phyloP scores from a whole-genome alignment of 176 grass and related monocot species.

The Carex littledalei region DNA sequence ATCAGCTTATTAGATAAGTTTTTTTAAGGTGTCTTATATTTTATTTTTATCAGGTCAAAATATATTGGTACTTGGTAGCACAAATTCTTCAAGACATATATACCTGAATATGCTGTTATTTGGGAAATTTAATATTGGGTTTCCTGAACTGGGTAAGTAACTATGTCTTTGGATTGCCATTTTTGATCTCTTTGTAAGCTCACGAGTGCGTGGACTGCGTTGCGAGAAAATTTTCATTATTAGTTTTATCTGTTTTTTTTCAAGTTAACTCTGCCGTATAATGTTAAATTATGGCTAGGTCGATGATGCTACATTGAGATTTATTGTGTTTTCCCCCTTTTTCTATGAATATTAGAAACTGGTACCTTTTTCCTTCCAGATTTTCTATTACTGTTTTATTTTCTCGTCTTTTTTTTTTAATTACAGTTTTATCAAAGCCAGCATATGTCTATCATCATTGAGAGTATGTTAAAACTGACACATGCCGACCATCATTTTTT shows the following conservation, averaged over 20 bases:
- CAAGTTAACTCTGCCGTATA: background rate
- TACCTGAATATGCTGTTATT: background rate
- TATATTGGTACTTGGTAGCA: background rate
- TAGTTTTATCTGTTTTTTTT: background rate
- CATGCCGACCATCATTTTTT: background rate
- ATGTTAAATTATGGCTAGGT: background rate
- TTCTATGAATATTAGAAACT: background rate
- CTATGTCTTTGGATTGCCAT: background rate
- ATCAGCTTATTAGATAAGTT: background rate
- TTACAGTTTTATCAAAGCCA: background rate
- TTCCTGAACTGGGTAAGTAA: background rate
- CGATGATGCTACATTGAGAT: background rate
- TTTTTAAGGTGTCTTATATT: background rate
- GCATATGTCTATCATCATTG: background rate
- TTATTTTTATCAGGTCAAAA: background rate
- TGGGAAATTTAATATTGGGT: background rate
- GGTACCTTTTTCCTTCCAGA: background rate
- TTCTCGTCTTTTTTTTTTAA: background rate
- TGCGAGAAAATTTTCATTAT: background rate
- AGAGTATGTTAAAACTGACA: background rate
- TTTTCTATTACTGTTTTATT: background rate
- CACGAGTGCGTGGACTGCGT: background rate
- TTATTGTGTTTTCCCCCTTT: background rate
- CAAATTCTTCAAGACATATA: background rate
- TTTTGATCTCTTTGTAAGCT: background rate